Percentiles rank a stretch among this genome's conserved stretches.
Conservation (phyloP, 2,329 filamentous ascomycete genomes). For the Dactylellina parvicollis region DNA sequence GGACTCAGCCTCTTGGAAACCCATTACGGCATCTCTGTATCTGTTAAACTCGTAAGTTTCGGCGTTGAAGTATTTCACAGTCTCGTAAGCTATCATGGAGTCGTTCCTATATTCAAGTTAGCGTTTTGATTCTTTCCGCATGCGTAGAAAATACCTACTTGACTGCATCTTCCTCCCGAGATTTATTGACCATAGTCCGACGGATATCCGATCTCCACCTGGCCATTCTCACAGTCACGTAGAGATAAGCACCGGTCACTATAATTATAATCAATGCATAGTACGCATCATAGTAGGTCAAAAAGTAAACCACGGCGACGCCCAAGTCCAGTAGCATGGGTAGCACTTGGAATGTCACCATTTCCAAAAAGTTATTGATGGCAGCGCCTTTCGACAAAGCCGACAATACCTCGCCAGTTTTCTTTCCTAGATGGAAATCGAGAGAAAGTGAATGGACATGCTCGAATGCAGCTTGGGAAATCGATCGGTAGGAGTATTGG, state of each 20-base stretch:
- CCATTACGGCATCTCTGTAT: conserved; percentile 75
- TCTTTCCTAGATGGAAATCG: conserved; percentile 95
- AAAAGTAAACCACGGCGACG: conserved; percentile 84
- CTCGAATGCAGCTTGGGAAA: conserved; percentile 95
- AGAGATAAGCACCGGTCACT: conserved; percentile 95
- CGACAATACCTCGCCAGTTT: conserved; percentile 93
- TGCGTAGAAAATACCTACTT: conserved; percentile 68
- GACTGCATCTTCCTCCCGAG: conserved; percentile 93
- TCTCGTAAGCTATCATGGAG: conserved; percentile 98
- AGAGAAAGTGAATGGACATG: conserved; percentile 95
- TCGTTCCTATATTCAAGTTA: conserved; percentile 71
- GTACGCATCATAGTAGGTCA: conserved; percentile 81
- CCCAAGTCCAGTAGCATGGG: conserved; percentile 93
- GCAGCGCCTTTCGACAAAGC: conserved; percentile 95
- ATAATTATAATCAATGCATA: conserved; percentile 90
- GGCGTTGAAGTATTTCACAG: conserved; percentile 89
- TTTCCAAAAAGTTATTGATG: conserved; percentile 95
- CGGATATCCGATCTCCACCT: conserved; percentile 90
- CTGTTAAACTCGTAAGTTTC: conserved; percentile 80
- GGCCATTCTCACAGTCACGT: conserved; percentile 95
- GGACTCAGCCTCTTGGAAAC: conserved; percentile 78
- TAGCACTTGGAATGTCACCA: conserved; percentile 93
- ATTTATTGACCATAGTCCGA: conserved; percentile 92
- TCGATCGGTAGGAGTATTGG: conserved; percentile 93
- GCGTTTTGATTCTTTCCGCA: conserved; percentile 15